These are phyloP conservation scores for Teunomyces panamensis DNA, from an alignment of 805 yeast species.

Conservation along the genomic window DNA sequence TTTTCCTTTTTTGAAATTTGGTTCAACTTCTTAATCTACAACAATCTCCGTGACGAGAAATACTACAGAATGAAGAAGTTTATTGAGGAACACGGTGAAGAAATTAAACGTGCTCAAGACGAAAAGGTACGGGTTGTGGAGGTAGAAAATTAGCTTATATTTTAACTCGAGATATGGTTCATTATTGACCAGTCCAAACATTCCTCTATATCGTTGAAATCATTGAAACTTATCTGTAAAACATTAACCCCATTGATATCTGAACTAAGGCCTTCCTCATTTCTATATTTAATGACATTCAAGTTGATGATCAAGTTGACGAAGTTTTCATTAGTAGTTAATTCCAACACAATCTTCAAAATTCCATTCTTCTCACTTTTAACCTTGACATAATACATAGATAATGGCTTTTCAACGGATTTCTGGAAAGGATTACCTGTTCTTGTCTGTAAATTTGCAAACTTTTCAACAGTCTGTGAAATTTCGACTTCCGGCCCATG, in stretches of 20 bases:
- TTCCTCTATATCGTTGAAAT: slow-evolving; percentile 51
- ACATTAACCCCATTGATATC: slow-evolving; percentile 37
- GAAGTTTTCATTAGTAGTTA: slow-evolving; percentile 40
- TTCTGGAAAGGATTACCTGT: slow-evolving; percentile 35
- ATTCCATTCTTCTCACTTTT: slow-evolving; percentile 15
- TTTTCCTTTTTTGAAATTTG: slow-evolving; percentile 66
- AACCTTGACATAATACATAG: slow-evolving; percentile 25
- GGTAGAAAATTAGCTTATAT: slow-evolving; percentile 11
- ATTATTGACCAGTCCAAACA: slow-evolving; percentile 54
- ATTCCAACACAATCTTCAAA: slow-evolving; percentile 25
- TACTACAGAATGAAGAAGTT: slow-evolving; percentile 44
- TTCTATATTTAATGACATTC: slow-evolving; percentile 29
- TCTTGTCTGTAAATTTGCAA: slow-evolving; percentile 19
- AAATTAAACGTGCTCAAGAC: slow-evolving; percentile 26
- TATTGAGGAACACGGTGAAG: slow-evolving; percentile 38
- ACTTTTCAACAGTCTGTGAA: slow-evolving; percentile 17
- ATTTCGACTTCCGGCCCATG: slow-evolving; percentile 11
- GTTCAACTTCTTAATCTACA: slow-evolving; percentile 62
- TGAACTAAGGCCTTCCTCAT: slow-evolving; percentile 19
- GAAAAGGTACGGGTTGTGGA: slow-evolving; percentile 31
- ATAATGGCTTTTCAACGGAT: slow-evolving; percentile 37
- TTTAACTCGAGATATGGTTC: slow-evolving; percentile 23
- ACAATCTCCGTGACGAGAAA: slow-evolving; percentile 63
- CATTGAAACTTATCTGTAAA: slow-evolving; percentile 47
- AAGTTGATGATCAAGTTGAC: slow-evolving; percentile 38